These are phyloP conservation scores for Eucalyptus polyanthemos DNA, from an alignment of 345 rosid species.

Conservation along the genomic window DNA sequence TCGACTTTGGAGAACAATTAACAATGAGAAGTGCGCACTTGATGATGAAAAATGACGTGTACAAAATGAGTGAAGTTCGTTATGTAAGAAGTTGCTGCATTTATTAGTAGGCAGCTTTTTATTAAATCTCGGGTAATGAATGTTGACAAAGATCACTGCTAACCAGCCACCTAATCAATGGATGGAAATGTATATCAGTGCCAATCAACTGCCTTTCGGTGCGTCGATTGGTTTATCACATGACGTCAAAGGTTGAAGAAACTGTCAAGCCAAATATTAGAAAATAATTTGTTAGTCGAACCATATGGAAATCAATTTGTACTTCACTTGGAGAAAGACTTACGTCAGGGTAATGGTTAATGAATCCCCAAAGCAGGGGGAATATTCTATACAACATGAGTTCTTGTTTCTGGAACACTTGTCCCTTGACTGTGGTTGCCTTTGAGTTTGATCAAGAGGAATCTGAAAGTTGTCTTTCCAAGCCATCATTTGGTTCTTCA, in stretches of 20 bases:
- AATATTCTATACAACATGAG: too few relatives aligned
- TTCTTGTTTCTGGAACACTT: too few relatives aligned
- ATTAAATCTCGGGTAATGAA: fast-evolving
- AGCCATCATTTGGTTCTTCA: too few relatives aligned
- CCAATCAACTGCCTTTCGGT: not conserved
- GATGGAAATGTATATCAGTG: not conserved
- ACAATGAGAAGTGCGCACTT: not conserved
- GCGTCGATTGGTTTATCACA: fast-evolving
- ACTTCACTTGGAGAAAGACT: too few relatives aligned
- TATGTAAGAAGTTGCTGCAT: not conserved
- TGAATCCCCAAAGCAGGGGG: too few relatives aligned
- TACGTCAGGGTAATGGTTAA: too few relatives aligned
- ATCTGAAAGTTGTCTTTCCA: too few relatives aligned
- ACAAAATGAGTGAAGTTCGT: not conserved
- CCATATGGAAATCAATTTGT: too few relatives aligned
- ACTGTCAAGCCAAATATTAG: not conserved
- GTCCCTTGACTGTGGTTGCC: too few relatives aligned
- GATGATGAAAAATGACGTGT: not conserved
- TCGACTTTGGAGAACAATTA: not conserved
- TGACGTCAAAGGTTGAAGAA: not conserved
- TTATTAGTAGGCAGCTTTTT: not conserved
- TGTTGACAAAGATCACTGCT: fast-evolving
- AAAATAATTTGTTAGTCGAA: not conserved
- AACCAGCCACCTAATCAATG: not conserved
- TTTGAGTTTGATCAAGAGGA: too few relatives aligned